Conservation (phyloP, 2,329 filamentous ascomycete genomes). For the Phaeosphaeriaceae sp. region DNA sequence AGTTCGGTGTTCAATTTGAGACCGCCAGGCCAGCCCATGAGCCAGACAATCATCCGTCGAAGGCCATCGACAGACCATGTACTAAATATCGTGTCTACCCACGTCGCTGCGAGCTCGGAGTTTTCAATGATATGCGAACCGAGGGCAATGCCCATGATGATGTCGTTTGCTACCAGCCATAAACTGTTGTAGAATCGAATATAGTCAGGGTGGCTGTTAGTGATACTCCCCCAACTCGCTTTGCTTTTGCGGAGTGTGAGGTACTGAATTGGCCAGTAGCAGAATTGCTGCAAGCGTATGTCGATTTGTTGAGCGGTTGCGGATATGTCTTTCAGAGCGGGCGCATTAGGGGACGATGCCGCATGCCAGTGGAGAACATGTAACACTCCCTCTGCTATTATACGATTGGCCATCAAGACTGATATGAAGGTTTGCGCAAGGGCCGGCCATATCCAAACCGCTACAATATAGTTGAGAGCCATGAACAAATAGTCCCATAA, state of each 20-base stretch:
- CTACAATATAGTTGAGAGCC: slow-evolving; percentile 73
- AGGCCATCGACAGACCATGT: slow-evolving; percentile 88
- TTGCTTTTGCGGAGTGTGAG: slow-evolving; percentile 87
- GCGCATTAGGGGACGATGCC: slow-evolving; percentile 67
- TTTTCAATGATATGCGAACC: slow-evolving; percentile 98
- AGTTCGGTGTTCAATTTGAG: slow-evolving; percentile 94
- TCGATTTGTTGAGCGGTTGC: slow-evolving; percentile 97
- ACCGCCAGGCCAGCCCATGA: slow-evolving; percentile 88
- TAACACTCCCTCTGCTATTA: slow-evolving; percentile 80
- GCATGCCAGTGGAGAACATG: slow-evolving; percentile 83
- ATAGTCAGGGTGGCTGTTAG: slow-evolving; percentile 93
- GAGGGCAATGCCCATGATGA: slow-evolving; percentile 96
- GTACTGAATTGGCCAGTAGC: slow-evolving; percentile 98
- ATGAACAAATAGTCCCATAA: slow-evolving; percentile 77
- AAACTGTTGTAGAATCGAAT: slow-evolving; percentile 99
- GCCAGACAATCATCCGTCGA: slow-evolving; percentile 87
- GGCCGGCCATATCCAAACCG: slow-evolving; percentile 78
- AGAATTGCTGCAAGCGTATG: slow-evolving; percentile 95
- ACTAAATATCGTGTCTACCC: slow-evolving; percentile 76
- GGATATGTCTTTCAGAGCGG: slow-evolving; percentile 92
- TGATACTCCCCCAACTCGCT: slow-evolving; percentile 93
- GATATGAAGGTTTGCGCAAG: slow-evolving; percentile 75
- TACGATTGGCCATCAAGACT: slow-evolving; percentile 77
- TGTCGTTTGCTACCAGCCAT: slow-evolving; percentile 97
- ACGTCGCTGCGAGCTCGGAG: slow-evolving; percentile 78